Evolutionary conservation across 148 eudicot genomes (phyloP).

Genomic region (Camellia lanceoleosa): DNA sequence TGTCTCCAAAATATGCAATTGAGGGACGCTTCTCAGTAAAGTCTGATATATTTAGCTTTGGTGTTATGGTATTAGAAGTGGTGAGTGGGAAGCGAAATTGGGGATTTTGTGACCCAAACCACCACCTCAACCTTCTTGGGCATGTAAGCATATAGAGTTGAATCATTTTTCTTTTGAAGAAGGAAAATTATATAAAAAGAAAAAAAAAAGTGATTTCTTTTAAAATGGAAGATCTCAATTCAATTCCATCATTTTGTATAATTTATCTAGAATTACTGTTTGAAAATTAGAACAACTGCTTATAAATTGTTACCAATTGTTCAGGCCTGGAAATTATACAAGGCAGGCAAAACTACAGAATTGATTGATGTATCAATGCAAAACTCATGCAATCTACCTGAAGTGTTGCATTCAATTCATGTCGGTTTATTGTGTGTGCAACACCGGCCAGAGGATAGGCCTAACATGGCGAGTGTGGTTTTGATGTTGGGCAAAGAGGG

Average conservation of each 20-base stretch:
- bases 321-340: constrained; percentile 9
- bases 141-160: constrained; percentile 4
- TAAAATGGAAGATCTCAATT: too few relatives aligned
- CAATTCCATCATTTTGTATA: background rate
- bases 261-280: background rate
- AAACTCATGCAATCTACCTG: background rate
- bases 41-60: constrained; percentile 17
- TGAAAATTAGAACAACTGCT: background rate
- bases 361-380: background rate
- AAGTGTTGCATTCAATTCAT: constrained; percentile 4
- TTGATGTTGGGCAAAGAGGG: constrained; percentile 28
- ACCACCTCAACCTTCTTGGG: constrained; percentile 18
- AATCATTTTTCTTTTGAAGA: too few relatives aligned
- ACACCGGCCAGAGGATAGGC: constrained; percentile 36
- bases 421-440: constrained; percentile 46
- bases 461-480: constrained; percentile 36
- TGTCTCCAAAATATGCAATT: background rate
- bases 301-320: background rate
- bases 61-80: constrained; percentile 16
- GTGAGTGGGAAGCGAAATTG: constrained; percentile 8
- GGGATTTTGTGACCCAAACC: constrained; percentile 9
- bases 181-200: too few relatives aligned
- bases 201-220: too few relatives aligned
- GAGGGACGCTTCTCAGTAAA: constrained; percentile 13
- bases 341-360: background rate